Evolutionary conservation across 2,329 filamentous ascomycete species (phyloP).

Genomic region (Aspergillus pseudoglaucus): DNA sequence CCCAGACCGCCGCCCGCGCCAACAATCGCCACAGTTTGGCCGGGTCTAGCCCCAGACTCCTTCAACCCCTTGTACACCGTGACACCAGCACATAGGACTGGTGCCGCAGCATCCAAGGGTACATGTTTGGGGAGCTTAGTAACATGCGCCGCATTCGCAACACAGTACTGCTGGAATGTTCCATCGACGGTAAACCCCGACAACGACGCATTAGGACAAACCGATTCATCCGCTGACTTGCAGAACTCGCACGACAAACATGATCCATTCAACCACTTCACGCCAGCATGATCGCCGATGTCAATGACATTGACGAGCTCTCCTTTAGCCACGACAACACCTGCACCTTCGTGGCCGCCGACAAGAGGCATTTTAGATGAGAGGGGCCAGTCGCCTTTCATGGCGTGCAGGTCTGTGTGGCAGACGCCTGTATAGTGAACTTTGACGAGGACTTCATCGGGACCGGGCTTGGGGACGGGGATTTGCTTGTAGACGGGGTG

Average conservation of each 20-base stretch:
- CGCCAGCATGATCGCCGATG: constrained; percentile 77
- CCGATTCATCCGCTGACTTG: constrained; percentile 70
- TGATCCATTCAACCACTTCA: constrained; percentile 89
- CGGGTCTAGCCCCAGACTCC: constrained; percentile 67
- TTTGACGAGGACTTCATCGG: constrained; percentile 87
- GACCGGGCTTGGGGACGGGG: constrained; percentile 70
- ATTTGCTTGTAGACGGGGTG: constrained; percentile 56
- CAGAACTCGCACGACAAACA: constrained; percentile 82
- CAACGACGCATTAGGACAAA: constrained; percentile 67
- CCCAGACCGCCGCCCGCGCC: constrained; percentile 81
- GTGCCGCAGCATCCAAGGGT: constrained; percentile 68
- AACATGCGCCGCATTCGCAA: constrained; percentile 80
- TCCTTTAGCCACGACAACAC: constrained; percentile 73
- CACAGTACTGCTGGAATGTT: constrained; percentile 85
- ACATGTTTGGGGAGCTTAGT: constrained; percentile 73
- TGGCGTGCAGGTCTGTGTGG: constrained; percentile 76
- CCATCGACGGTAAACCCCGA: constrained; percentile 93
- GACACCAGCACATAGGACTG: constrained; percentile 76
- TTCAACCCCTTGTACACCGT: constrained; percentile 91
- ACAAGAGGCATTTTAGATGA: constrained; percentile 76
- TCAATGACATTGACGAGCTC: constrained; percentile 69
- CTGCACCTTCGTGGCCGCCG: constrained; percentile 73
- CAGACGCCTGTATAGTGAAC: constrained; percentile 87
- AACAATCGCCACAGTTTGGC: constrained; percentile 75
- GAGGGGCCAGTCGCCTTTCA: constrained; percentile 87